These are phyloP conservation scores for Rhodomyrtus tomentosa DNA, from an alignment of 345 rosid species.

Conservation along the genomic window DNA sequence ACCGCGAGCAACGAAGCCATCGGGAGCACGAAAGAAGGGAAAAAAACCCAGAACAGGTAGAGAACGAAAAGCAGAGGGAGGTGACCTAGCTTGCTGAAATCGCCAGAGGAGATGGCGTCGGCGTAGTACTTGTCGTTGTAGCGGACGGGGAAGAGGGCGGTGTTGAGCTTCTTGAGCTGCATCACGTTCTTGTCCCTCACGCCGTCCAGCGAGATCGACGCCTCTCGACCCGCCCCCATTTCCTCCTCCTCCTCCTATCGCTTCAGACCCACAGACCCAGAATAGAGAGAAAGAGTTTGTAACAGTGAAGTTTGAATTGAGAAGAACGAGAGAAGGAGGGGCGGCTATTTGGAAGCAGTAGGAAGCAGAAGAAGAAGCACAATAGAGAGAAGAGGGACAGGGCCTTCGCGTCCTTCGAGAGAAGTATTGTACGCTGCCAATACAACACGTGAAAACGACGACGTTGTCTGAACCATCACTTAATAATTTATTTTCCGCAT, in stretches of 20 bases:
- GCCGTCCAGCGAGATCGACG: conserved; percentile 69
- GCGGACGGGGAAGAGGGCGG: conserved; percentile 84
- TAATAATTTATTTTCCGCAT: too few relatives aligned
- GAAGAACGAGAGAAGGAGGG: background rate
- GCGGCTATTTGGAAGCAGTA: background rate
- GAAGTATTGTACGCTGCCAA: background rate
- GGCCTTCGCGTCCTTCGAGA: background rate
- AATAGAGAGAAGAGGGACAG: background rate
- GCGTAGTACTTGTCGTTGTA: conserved; percentile 88
- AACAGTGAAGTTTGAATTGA: background rate
- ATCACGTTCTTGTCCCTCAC: conserved; percentile 96
- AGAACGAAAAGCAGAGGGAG: background rate
- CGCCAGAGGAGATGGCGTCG: conserved; percentile 79
- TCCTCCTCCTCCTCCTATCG: background rate
- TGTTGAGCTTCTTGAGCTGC: conserved; percentile 95
- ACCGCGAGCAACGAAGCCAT: background rate
- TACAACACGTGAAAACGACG: background rate
- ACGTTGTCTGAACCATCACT: background rate
- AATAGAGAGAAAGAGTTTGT: background rate
- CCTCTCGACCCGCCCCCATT: conserved; percentile 79
- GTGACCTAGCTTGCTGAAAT: conserved; percentile 86
- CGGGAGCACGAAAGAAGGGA: background rate
- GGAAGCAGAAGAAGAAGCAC: background rate
- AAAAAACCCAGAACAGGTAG: background rate
- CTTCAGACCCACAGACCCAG: background rate